A percentile compares a stretch with the other conserved stretches of the same genome.
phyloP scores from a whole-genome alignment of 208 protist genomes.

The Acanthamoeba triangularis region DNA sequence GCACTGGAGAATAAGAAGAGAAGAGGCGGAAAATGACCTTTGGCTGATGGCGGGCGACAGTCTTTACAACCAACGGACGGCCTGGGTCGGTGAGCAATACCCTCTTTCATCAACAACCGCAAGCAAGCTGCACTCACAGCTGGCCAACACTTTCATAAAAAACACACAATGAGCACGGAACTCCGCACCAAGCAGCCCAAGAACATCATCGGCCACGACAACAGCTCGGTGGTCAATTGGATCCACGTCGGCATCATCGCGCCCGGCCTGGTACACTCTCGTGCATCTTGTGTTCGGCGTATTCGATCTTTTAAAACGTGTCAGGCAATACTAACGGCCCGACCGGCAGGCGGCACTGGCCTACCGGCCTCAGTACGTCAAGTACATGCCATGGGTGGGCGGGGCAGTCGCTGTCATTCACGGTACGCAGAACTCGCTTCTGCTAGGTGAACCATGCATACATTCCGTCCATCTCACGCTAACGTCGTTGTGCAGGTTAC shows the following conservation, averaged over 20 bases:
- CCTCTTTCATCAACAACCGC: background rate
- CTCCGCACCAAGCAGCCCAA: conserved; percentile 10
- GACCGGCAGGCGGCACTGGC: conserved; percentile 31
- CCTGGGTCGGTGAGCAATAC: background rate
- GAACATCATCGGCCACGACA: conserved; percentile 73
- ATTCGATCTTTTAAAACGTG: no score
- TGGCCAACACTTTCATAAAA: background rate
- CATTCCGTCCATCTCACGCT: background rate
- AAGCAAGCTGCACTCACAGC: background rate
- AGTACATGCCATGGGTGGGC: conserved; percentile 29
- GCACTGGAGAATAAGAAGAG: background rate
- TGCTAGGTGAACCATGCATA: background rate
- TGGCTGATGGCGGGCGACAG: background rate
- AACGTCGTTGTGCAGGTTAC: background rate
- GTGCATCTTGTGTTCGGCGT: background rate
- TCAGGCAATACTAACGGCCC: no score
- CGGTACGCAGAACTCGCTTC: background rate
- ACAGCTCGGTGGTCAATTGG: conserved; percentile 57
- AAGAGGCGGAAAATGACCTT: background rate
- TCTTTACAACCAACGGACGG: no score
- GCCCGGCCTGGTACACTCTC: background rate
- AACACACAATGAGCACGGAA: conserved; percentile 53
- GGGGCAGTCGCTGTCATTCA: conserved; percentile 20
- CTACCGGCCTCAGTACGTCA: conserved; percentile 47
- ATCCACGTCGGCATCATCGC: background rate